Evolutionary conservation across 441 rosid genomes (phyloP).

Genomic region (Raphanus hybrid): DNA sequence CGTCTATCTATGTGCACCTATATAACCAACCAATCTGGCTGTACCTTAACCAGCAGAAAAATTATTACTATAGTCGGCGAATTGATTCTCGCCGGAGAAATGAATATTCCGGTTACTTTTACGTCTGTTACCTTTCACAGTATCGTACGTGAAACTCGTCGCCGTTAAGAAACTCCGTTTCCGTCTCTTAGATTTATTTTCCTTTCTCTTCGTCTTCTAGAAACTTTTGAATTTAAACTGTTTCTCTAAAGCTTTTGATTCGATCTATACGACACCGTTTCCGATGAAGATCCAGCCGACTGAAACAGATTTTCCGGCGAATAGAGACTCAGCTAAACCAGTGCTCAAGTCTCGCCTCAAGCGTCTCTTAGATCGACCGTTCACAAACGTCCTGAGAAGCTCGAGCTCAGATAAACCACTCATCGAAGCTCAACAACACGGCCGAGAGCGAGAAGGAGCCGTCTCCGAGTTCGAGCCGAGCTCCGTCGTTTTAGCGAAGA

Average conservation of each 20-base stretch:
- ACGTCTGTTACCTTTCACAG: conserved; percentile 35
- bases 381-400: conserved; percentile 50
- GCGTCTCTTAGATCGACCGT: conserved; percentile 81
- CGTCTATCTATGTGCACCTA: conserved; percentile 36
- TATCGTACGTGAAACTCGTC: conserved; percentile 56
- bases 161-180: conserved; percentile 42
- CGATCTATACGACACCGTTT: conserved; percentile 30
- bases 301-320: conserved; percentile 50
- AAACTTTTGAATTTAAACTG: not conserved
- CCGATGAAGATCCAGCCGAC: conserved; percentile 92
- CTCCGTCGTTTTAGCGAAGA: conserved; percentile 75
- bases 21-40: conserved; percentile 36
- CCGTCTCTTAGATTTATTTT: not conserved
- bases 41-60: conserved; percentile 1
- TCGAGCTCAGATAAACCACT: conserved; percentile 60
- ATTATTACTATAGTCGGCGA: not conserved
- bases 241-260: not conserved
- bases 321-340: conserved; percentile 52
- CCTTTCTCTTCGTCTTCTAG: conserved; percentile 8
- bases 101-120: conserved; percentile 49
- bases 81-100: conserved; percentile 42
- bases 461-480: conserved; percentile 76
- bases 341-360: conserved; percentile 79
- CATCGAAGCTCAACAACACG: conserved; percentile 44
- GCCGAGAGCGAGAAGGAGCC: conserved; percentile 46